Evolutionary conservation across 2,329 filamentous ascomycete species (phyloP), one percentile per base, ranked within the genome.

Genomic region (Colletotrichum liriopes): DNA sequence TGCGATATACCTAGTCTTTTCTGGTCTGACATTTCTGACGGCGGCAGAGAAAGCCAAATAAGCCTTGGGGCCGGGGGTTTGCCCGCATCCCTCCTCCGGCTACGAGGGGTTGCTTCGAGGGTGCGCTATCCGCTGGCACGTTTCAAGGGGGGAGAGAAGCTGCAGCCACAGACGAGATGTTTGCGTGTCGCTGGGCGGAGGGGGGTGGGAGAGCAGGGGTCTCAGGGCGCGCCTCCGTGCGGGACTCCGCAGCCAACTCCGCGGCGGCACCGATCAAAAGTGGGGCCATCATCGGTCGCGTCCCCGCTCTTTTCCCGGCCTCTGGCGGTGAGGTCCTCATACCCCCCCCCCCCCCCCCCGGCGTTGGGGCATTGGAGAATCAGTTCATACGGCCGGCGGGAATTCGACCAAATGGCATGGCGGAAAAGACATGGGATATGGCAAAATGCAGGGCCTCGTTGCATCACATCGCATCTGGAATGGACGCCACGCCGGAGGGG

Each of bases 161-260:
- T 14, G 37, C 37, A 41, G 55, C 35, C 39, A 65, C 49, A 26
- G n/a, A 45, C 39, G 37, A 58, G 52, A 35, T 37, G 56, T 32
- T 45, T 26, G 56, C 37, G 55, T 43, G 37, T 41, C 23, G 45
- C 39, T 7, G n/a, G 62, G 45, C 54, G 62, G 54, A 60, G 54
- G 51, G 29, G 29, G 29, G 29, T 32, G 29, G 29, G 29, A 32
- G 29, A 32, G 29, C 29, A 32, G 29, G 29, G 29, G 29, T 32
- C 29, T 32, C 29, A 32, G 29, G 29, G 29, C 29, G 29, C 29
- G 29, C 29, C 29, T 32, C 63, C 63, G 63, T 47, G 55, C 55
- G 56, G 67, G 39, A 51, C 56, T 67, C 64, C 63, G 67, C 39
- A 43, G 29, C 23, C 56, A 12, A n/a, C 35, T 47, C 63, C 63